phyloP scores from a whole-genome alignment of 2,329 filamentous ascomycete species.

The Ceratocystis cacaofunesta region DNA sequence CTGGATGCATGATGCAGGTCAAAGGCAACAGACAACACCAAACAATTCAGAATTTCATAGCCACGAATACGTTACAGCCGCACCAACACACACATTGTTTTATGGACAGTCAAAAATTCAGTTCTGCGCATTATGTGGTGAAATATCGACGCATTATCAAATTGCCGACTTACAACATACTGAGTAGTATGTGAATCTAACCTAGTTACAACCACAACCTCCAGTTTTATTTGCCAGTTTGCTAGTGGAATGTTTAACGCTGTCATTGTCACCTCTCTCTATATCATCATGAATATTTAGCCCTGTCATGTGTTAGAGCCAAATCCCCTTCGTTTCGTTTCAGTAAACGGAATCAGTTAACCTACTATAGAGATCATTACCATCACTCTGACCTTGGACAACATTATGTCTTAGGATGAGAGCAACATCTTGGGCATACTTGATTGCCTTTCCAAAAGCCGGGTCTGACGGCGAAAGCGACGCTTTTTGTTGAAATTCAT shows the following conservation, averaged over 20 bases:
- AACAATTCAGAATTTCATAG: too few relatives aligned
- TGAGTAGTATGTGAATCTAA: neutral
- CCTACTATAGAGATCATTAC: conserved; percentile 46
- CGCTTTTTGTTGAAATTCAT: conserved; percentile 55
- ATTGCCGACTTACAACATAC: neutral
- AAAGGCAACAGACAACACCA: neutral
- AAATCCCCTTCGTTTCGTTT: neutral
- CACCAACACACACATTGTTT: too few relatives aligned
- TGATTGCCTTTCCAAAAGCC: conserved; percentile 48
- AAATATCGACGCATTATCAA: neutral
- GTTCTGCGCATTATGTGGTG: too few relatives aligned
- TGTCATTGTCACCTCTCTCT: conserved; percentile 86
- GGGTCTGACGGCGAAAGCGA: conserved; percentile 41
- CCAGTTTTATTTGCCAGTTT: conserved; percentile 2
- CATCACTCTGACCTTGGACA: conserved; percentile 57
- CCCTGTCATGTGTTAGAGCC: conserved; percentile 34
- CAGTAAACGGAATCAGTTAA: conserved; percentile 17
- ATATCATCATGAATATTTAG: conserved; percentile 81
- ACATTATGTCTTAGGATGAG: conserved; percentile 68
- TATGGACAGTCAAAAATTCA: too few relatives aligned
- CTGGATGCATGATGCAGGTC: neutral
- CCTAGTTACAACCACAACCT: conserved; percentile 16
- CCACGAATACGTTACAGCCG: too few relatives aligned
- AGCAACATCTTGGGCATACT: conserved; percentile 71
- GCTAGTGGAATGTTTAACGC: conserved; percentile 42